A percentile compares a stretch with the other conserved stretches of the same genome.
phyloP scores from a whole-genome alignment of 2,329 filamentous ascomycete genomes.

The Alternaria conjuncta region DNA sequence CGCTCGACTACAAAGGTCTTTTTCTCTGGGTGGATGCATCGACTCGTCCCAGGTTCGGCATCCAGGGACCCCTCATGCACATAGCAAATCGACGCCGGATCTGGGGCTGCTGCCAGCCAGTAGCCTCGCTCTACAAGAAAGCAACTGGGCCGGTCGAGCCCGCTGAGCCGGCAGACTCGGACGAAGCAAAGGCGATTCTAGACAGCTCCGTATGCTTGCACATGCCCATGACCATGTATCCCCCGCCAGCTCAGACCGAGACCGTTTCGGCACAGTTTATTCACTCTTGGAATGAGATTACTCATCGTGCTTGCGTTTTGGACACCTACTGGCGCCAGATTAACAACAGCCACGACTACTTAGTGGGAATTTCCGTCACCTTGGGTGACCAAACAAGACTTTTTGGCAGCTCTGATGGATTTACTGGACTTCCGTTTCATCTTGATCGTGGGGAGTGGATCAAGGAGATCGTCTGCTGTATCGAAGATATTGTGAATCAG shows the following conservation, averaged over 20 bases:
- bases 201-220: background rate
- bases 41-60: conserved; percentile 22
- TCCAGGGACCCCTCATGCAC: conserved; percentile 32
- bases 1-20: conserved; percentile 21
- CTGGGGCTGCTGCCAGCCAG: conserved; percentile 23
- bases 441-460: conserved; percentile 20
- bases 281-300: conserved; percentile 15
- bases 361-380: conserved; percentile 18
- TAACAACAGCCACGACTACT: background rate
- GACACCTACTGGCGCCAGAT: conserved; percentile 21
- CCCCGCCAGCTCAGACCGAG: background rate
- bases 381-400: conserved; percentile 10
- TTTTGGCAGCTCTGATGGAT: conserved; percentile 14
- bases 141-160: background rate
- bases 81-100: conserved; percentile 45
- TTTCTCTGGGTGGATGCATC: conserved; percentile 31
- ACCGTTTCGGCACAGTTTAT: conserved; percentile 16
- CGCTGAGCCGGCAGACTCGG: background rate
- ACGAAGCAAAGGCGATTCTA: conserved; percentile 16
- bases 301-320: conserved; percentile 11
- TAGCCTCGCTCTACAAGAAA: conserved; percentile 8
- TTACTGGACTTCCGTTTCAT: background rate
- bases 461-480: conserved; percentile 1
- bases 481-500: background rate
- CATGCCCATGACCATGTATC: conserved; percentile 15